Base-by-base conservation (phyloP, 2,329 filamentous ascomycete species). In the Hypoxylon rubiginosum region DNA sequence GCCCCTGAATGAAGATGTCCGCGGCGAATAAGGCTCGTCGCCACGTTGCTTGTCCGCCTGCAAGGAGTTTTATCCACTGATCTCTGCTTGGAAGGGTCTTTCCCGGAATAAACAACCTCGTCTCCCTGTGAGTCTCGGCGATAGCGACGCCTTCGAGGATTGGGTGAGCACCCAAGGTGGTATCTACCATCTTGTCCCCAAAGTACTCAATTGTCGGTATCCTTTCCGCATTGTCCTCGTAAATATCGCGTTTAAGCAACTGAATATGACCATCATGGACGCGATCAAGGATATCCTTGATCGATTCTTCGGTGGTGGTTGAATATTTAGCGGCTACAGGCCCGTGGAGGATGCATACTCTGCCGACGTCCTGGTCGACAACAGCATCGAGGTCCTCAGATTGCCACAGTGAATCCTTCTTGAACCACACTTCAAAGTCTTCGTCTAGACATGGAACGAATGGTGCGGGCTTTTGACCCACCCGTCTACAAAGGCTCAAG, bases 151-250 rank as follows among this genome's bases (percentile, higher is more conserved):
- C 67, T 43, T 66, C 65, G 4, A 57, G 57, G 8, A 57, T 21
- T 17, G 43, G 45, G 21, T 45, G 53, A 55, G 34, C 30, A 36
- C 39, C 24, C 32, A 41, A 9, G 3, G 45, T 4, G 17, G 32
- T n/a, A n/a, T 58, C 45, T 13, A 43, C 51, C 32, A 56, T 64
- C 26, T 62, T 64, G 10, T 61, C 58, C 55, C 90, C 90, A 69
- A 92, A 91, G 77, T 91, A 92, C 73, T 92, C 90, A 48, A 91
- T 85, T 46, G 85, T 81, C 0, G 90, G 89, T 15, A 92, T 85
- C 71, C 84, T 85, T 24, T 81, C 82, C 69, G 86, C 84, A 64
- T 90, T 83, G 41, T 48, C 49, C 2, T 28, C 36, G 34, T 66
- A 66, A 6, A 66, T 13, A 3, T 68, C 64, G 3, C 13, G 26